phyloP scores from a whole-genome alignment of 2,329 filamentous ascomycete species.

The Myriosclerotinia scirpicola region DNA sequence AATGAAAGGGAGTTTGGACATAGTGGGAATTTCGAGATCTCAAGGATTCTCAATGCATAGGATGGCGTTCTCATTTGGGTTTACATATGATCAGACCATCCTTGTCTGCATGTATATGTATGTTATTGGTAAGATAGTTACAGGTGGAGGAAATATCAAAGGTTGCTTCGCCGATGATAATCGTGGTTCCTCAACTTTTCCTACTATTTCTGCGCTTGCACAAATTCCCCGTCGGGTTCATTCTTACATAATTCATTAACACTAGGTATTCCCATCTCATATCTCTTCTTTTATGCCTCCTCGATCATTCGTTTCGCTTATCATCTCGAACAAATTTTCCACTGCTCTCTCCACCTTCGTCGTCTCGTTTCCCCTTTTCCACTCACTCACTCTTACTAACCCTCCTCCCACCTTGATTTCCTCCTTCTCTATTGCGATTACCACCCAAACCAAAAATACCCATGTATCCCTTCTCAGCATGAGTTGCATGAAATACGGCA shows the following conservation, averaged over 20 bases:
- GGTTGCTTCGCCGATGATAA: constrained; percentile 12
- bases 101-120: constrained; percentile 20
- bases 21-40: constrained; percentile 18
- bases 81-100: constrained; percentile 12
- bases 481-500: constrained; percentile 59
- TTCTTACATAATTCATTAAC: constrained; percentile 8
- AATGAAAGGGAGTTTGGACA: constrained; percentile 21
- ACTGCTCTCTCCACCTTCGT: neutral
- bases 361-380: neutral
- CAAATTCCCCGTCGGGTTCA: neutral
- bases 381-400: constrained; percentile 21
- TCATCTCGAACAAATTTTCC: neutral
- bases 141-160: constrained; percentile 13
- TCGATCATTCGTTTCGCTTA: neutral
- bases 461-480: constrained; percentile 48
- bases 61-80: constrained; percentile 25
- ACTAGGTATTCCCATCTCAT: constrained; percentile 3
- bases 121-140: constrained; percentile 18
- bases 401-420: constrained; percentile 18
- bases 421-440: neutral
- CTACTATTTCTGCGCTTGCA: neutral
- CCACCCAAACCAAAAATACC: constrained; percentile 9
- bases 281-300: constrained; percentile 15
- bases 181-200: neutral
- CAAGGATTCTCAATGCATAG: constrained; percentile 26